A percentile compares a stretch with the other conserved stretches of the same genome.
Conservation (phyloP, 2,329 filamentous ascomycete species). For the Thielaviopsis musarum region DNA sequence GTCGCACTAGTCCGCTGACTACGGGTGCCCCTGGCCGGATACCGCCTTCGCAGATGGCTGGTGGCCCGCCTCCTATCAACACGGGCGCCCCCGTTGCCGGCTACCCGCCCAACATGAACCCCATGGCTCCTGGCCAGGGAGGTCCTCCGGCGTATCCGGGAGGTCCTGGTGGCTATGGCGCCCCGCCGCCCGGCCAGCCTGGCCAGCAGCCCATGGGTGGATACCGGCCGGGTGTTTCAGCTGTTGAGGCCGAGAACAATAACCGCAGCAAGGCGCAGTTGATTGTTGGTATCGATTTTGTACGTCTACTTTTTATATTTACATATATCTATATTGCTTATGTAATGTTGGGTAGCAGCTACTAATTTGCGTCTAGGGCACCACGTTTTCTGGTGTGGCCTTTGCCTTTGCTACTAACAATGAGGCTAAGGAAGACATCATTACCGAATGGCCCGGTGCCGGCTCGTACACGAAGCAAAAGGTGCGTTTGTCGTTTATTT, state of each 20-base stretch:
- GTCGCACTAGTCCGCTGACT: conserved; percentile 36
- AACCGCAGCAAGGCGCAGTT: conserved; percentile 88
- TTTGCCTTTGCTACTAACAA: conserved; percentile 96
- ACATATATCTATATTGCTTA: not conserved
- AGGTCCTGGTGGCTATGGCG: conserved; percentile 28
- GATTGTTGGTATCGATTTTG: conserved; percentile 98
- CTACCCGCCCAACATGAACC: conserved; percentile 39
- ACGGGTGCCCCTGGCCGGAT: conserved; percentile 33
- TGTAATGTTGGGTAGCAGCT: no score
- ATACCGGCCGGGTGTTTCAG: conserved; percentile 17
- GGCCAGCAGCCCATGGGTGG: conserved; percentile 21
- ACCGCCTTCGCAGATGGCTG: conserved; percentile 42
- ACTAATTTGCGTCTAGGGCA: conserved; percentile 42
- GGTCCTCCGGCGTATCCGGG: conserved; percentile 27
- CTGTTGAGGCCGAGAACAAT: conserved; percentile 64
- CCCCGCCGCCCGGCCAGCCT: conserved; percentile 33
- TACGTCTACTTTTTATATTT: conserved; percentile 31
- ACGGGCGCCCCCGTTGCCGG: conserved; percentile 41
- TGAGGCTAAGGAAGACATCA: conserved; percentile 95
- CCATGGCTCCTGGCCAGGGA: conserved; percentile 21
- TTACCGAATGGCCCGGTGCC: conserved; percentile 95
- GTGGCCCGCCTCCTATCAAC: conserved; percentile 51
- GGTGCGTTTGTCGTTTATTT: conserved; percentile 31
- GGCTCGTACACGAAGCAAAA: conserved; percentile 98
- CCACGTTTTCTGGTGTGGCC: conserved; percentile 93